Base-by-base conservation (phyloP, 208 protist genomes). In the Angomonas ambiguus region DNA sequence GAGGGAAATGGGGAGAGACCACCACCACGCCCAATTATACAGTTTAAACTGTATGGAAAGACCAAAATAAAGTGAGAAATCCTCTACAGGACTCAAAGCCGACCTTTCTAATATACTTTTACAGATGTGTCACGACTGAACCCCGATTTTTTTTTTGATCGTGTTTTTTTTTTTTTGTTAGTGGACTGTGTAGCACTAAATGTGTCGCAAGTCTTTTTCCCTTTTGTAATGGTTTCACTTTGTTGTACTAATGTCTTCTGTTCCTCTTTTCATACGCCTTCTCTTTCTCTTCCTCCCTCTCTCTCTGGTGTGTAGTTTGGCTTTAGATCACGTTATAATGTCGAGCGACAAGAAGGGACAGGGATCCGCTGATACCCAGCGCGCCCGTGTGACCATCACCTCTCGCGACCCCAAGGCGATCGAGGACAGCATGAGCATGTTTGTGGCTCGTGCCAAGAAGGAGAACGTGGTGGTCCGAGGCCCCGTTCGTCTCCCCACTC, bases 401-500 rank as follows among this genome's bases (percentile, higher is more conserved):
- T 94, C 83, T 69, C 87, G 88, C 77, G 98, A 99, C 79, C 76
- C 98, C 31, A 96, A 97, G 80, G 87, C 90, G 67, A 83, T 99
- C 60, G 98, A 99, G 97, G 98, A 98, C 71, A 97, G 99, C 30
- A 99, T 94, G 81, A 74, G 75, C 61, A 93, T 96, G 64, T 88
- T 99, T 67, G 87, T 99, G 73, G 67, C 70, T 31, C 86, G 94
- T 67, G 96, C 98, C 51, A 95, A 94, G 76, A 91, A 98, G 64
- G 91, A 99, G 82, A 91, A 97, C 61, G 82, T 99, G 62, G 87
- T 82, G 74, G 94, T 98, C 69, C 96, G 96, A 71, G 98, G 98
- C 53, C 98, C 98, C 67, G 92, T 99, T 72, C 98, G 98, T 74
- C 91, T 99, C 58, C 98, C 98, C 61, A 99, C 98, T 69, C 98